Evolutionary conservation across 75 land plant genomes (phyloP).

Genomic region (Ceratopteris richardii): DNA sequence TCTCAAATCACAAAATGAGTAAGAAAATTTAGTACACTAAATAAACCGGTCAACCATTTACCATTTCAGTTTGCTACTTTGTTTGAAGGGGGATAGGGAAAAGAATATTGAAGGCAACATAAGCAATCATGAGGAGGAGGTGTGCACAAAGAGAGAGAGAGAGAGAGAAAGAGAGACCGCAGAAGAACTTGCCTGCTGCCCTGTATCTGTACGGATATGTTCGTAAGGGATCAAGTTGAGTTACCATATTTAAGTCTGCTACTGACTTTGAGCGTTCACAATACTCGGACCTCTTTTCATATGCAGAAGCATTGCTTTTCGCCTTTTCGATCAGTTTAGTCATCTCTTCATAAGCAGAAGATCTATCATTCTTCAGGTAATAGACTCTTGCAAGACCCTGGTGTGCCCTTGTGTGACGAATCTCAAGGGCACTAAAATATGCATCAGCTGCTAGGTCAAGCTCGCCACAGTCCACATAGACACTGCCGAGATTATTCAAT

Average conservation of each 20-base stretch:
- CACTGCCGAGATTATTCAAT: constrained; percentile 95
- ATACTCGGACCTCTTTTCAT: constrained; percentile 94
- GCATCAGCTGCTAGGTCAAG: constrained; percentile 82
- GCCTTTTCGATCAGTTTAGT: constrained; percentile 91
- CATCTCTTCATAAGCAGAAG: constrained; percentile 92
- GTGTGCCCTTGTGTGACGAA: constrained; percentile 91
- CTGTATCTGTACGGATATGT: constrained; percentile 97
- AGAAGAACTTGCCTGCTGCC: constrained; percentile 88
- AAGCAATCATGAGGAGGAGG: too few relatives aligned
- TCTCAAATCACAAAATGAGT: too few relatives aligned
- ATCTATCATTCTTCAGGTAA: constrained; percentile 58
- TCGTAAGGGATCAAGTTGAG: constrained; percentile 78
- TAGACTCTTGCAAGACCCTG: constrained; percentile 96
- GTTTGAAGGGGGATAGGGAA: too few relatives aligned
- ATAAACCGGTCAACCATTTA: too few relatives aligned
- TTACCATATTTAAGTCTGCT: constrained; percentile 85
- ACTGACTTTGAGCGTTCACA: constrained; percentile 82
- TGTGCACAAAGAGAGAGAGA: too few relatives aligned
- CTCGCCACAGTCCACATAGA: constrained; percentile 86
- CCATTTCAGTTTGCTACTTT: too few relatives aligned
- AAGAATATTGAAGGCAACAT: too few relatives aligned
- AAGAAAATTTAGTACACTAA: too few relatives aligned
- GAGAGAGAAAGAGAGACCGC: too few relatives aligned
- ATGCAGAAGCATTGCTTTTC: constrained; percentile 86
- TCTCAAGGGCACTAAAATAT: constrained; percentile 88